These are phyloP conservation scores for Zasmidium cellare DNA, from an alignment of 2,329 filamentous ascomycete genomes.

Conservation along the genomic window DNA sequence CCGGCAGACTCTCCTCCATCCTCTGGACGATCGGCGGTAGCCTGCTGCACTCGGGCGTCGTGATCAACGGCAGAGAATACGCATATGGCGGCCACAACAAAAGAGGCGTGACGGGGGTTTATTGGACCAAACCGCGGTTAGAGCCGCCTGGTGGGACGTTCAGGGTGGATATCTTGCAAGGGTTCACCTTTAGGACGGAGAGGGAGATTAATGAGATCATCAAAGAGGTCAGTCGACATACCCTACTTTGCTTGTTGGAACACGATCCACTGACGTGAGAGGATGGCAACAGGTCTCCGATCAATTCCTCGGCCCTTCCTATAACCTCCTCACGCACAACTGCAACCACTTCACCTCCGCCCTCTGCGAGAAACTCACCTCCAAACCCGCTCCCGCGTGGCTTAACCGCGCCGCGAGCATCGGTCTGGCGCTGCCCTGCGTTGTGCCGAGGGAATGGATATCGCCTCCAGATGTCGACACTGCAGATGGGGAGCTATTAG, in stretches of 20 bases:
- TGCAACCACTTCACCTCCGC: conserved; percentile 87
- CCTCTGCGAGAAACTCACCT: conserved; percentile 72
- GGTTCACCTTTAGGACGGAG: conserved; percentile 69
- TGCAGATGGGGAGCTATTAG: conserved; percentile 68
- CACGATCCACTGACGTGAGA: no score
- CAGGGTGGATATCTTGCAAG: conserved; percentile 72
- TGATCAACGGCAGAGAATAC: conserved; percentile 78
- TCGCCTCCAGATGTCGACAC: conserved; percentile 74
- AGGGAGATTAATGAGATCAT: conserved; percentile 72
- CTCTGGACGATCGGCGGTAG: conserved; percentile 77
- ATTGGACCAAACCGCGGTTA: conserved; percentile 70
- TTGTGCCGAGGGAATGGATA: conserved; percentile 81
- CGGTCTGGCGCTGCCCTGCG: conserved; percentile 75
- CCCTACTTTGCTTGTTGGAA: no score
- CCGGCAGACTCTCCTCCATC: conserved; percentile 70
- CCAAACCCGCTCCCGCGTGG: conserved; percentile 69
- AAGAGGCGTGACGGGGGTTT: conserved; percentile 72
- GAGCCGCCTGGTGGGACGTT: conserved; percentile 78
- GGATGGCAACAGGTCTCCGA: conserved; percentile 55
- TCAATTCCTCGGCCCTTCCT: conserved; percentile 71
- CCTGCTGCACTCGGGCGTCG: conserved; percentile 79
- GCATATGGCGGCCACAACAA: conserved; percentile 81
- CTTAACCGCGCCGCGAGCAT: conserved; percentile 83
- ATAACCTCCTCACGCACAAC: conserved; percentile 80
- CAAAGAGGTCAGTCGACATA: conserved; percentile 43